Evolutionary conservation across 371 early-diverging fungal species (phyloP).

Genomic region (Mortierella sp.): DNA sequence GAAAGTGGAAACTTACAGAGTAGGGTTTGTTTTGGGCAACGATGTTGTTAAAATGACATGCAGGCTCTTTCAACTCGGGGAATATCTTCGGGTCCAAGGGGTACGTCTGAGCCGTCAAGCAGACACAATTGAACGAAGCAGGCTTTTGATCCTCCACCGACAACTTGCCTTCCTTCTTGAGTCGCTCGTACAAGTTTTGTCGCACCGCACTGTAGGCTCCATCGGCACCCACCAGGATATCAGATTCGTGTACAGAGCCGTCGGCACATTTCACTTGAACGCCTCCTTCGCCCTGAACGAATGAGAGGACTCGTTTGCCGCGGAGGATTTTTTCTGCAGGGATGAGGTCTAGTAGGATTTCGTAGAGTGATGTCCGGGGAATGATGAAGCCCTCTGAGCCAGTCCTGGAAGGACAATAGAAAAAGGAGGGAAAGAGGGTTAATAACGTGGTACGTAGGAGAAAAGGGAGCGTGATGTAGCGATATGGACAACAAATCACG

Average conservation of each 20-base stretch:
- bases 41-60: constrained; percentile 6
- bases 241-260: constrained; percentile 11
- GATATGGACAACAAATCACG: neutral
- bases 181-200: constrained; percentile 24
- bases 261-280: constrained; percentile 33
- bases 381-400: constrained; percentile 23
- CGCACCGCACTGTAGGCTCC: constrained; percentile 36
- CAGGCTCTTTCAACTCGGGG: constrained; percentile 6
- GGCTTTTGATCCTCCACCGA: constrained; percentile 23
- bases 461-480: neutral
- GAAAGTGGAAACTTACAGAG: constrained; percentile 3
- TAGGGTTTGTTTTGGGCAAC: constrained; percentile 10
- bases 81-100: constrained; percentile 21
- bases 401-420: constrained; percentile 5
- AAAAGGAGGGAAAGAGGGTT: neutral
- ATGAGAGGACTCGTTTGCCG: constrained; percentile 19
- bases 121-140: constrained; percentile 20
- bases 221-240: constrained; percentile 33
- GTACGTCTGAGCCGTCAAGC: constrained; percentile 27
- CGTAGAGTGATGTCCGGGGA: constrained; percentile 18
- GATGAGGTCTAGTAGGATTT: constrained; percentile 19
- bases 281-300: constrained; percentile 26
- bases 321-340: constrained; percentile 30
- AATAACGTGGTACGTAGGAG: neutral
- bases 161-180: constrained; percentile 21